Evolutionary conservation across 2,329 filamentous ascomycete genomes (phyloP).

Genomic region (Fusarium sarcochroum): DNA sequence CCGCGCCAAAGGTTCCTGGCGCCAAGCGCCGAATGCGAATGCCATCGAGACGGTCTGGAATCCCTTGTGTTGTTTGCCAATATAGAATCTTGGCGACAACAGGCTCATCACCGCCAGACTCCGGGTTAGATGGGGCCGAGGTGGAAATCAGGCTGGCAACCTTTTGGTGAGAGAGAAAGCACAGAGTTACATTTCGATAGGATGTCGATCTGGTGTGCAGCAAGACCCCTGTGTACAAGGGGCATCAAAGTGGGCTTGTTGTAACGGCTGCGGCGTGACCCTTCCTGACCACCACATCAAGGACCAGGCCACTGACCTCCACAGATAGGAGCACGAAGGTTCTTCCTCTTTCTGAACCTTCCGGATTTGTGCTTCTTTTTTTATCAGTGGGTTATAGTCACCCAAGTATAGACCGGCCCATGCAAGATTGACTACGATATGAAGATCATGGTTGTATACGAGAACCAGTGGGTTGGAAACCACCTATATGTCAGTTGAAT

Average conservation of each 20-base stretch:
- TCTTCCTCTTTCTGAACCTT: slow-evolving; percentile 17
- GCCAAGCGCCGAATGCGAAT: slow-evolving; percentile 29
- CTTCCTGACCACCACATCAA: slow-evolving; percentile 14
- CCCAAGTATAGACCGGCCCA: slow-evolving; percentile 37
- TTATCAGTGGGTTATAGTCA: slow-evolving; percentile 12
- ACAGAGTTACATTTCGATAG: slow-evolving; percentile 15
- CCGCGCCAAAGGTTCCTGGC: slow-evolving; percentile 34
- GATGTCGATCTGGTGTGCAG: slow-evolving; percentile 35
- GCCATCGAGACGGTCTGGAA: slow-evolving; percentile 9
- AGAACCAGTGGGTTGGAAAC: slow-evolving; percentile 39
- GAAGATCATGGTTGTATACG: slow-evolving; percentile 39
- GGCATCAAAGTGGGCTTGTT: slow-evolving; percentile 34
- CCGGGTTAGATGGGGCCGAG: slow-evolving; percentile 3
- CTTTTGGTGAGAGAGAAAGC: background rate
- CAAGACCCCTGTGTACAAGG: slow-evolving; percentile 30
- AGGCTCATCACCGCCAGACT: slow-evolving; percentile 3
- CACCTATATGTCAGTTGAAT: slow-evolving; percentile 40
- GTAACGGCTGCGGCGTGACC: slow-evolving; percentile 33
- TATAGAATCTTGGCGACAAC: slow-evolving; percentile 20
- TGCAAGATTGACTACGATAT: slow-evolving; percentile 39
- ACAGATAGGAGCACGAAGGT: slow-evolving; percentile 16
- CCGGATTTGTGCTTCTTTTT: slow-evolving; percentile 13
- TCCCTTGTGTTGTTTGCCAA: slow-evolving; percentile 10
- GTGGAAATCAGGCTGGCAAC: slow-evolving; percentile 7
- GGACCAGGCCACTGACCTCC: slow-evolving; percentile 11